Evolutionary conservation across 345 rosid genomes (phyloP).

Genomic region (Euphorbia lathyris): DNA sequence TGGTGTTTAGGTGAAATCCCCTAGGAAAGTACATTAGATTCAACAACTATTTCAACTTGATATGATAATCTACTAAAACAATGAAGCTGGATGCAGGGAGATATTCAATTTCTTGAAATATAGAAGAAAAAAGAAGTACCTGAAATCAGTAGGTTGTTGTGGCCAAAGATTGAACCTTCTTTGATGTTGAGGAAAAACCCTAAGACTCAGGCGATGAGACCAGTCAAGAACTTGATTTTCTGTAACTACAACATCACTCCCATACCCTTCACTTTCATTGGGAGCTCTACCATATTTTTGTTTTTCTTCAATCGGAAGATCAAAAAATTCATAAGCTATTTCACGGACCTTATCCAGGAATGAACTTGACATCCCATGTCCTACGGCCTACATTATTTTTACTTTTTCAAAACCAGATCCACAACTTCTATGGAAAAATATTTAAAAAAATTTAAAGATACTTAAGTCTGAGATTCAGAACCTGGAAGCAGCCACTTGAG

Average conservation of each 20-base stretch:
- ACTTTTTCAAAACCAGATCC: too few relatives aligned
- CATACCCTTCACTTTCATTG: slow-evolving; percentile 52
- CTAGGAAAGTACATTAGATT: too few relatives aligned
- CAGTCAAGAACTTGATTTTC: slow-evolving; percentile 66
- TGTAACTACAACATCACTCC: slow-evolving; percentile 50
- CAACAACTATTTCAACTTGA: too few relatives aligned
- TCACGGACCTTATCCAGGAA: slow-evolving; percentile 12
- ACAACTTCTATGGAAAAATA: too few relatives aligned
- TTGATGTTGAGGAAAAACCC: slow-evolving; percentile 39
- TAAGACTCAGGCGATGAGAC: slow-evolving; percentile 56
- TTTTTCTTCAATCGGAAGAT: slow-evolving; percentile 49
- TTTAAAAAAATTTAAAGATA: too few relatives aligned
- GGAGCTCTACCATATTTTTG: slow-evolving; percentile 40
- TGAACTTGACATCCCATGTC: slow-evolving; percentile 17
- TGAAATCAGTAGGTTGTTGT: slow-evolving; percentile 41
- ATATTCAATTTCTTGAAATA: too few relatives aligned
- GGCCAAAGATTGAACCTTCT: slow-evolving; percentile 57
- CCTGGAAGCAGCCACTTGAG: slow-evolving; percentile 51
- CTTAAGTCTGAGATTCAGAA: not conserved
- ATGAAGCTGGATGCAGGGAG: too few relatives aligned
- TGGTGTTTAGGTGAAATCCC: too few relatives aligned
- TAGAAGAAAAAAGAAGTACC: too few relatives aligned
- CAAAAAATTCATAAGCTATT: not conserved
- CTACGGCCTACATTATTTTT: slow-evolving; percentile 5
- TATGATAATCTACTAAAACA: too few relatives aligned